phyloP scores from a whole-genome alignment of 2,329 filamentous ascomycete species.

The Biscogniauxia mediterranea region DNA sequence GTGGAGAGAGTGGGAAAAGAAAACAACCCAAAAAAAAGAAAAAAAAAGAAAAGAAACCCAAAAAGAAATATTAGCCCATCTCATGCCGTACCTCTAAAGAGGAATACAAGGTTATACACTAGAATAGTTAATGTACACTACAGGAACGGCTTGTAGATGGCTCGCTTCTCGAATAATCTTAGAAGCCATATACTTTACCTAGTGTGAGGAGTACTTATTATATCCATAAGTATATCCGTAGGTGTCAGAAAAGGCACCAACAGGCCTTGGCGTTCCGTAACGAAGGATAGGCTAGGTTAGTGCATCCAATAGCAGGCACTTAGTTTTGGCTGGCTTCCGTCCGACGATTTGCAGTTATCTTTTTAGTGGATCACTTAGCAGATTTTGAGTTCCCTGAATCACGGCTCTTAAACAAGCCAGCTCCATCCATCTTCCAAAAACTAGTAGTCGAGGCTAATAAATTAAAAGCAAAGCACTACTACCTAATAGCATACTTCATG shows the following conservation, averaged over 20 bases:
- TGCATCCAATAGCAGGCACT: conserved; percentile 7
- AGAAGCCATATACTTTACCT: neutral
- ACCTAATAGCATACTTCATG: neutral
- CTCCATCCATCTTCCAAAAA: neutral
- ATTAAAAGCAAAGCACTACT: neutral
- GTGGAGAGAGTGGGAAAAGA: no score
- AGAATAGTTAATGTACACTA: neutral
- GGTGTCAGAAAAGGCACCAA: neutral
- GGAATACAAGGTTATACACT: neutral
- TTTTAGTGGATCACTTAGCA: conserved; percentile 14
- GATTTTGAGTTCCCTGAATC: conserved; percentile 10
- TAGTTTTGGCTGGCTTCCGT: conserved; percentile 1
- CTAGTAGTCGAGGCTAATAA: neutral
- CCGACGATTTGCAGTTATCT: conserved; percentile 12
- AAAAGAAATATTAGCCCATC: neutral
- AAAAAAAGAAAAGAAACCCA: neutral
- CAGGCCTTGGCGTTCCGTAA: neutral
- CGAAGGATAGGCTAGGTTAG: conserved; percentile 1
- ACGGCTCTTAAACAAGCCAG: neutral
- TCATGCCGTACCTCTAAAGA: neutral
- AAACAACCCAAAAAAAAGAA: neutral
- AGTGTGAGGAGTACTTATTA: no score
- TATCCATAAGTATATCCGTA: no score
- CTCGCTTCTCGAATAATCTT: neutral
- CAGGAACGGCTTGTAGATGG: neutral